phyloP scores from a whole-genome alignment of 1,284 basidiomycete species.

The Vanrija pseudolonga region DNA sequence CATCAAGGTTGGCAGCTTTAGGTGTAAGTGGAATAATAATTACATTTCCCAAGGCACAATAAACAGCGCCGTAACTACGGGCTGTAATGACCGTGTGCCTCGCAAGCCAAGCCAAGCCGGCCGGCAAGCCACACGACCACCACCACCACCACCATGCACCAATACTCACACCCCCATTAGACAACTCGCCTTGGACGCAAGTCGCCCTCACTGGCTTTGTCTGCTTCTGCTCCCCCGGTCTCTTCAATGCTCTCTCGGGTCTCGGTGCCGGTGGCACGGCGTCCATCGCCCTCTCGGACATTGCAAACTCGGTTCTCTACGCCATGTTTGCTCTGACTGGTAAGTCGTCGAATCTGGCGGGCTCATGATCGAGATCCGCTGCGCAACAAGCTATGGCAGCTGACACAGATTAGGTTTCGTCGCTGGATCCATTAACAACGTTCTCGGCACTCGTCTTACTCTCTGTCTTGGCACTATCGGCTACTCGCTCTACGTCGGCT shows the following conservation, averaged over 20 bases:
- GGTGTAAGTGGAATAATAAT: too few species aligned
- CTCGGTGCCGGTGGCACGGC: conserved; percentile 53
- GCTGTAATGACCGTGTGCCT: too few species aligned
- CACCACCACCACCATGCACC: too few species aligned
- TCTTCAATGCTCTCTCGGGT: conserved; percentile 55
- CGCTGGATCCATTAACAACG: conserved; percentile 12
- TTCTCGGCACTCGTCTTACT: conserved; percentile 50
- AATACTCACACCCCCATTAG: conserved; percentile 5
- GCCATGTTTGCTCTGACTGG: conserved; percentile 53
- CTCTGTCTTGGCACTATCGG: conserved; percentile 48
- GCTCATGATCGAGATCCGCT: too few species aligned
- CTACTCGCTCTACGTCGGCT: conserved; percentile 37
- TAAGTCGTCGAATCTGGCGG: too few species aligned
- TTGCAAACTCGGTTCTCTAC: conserved; percentile 53
- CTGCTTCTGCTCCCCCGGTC: conserved; percentile 52
- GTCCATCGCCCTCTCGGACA: conserved; percentile 49
- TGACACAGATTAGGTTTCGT: conserved; percentile 3
- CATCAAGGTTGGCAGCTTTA: too few species aligned
- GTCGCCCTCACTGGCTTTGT: conserved; percentile 52
- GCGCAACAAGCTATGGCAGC: background rate
- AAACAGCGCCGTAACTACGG: too few species aligned
- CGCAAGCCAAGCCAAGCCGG: too few species aligned
- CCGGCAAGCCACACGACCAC: too few species aligned
- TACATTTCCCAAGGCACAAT: too few species aligned
- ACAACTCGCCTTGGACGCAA: conserved; percentile 51